phyloP scores from a whole-genome alignment of 2,329 filamentous ascomycete genomes.

The Talaromyces sp. region DNA sequence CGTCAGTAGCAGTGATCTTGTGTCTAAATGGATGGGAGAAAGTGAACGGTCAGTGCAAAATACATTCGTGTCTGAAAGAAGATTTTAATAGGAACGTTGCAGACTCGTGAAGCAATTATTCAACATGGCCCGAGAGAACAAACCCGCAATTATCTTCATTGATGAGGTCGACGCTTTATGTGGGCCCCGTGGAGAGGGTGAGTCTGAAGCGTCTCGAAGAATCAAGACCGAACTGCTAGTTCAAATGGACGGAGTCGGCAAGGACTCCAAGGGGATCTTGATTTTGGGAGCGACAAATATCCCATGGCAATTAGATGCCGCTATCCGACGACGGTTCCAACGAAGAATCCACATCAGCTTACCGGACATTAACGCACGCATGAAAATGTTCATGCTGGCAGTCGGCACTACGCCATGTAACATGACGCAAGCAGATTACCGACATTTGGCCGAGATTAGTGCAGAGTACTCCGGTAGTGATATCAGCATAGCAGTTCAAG shows the following conservation, averaged over 20 bases:
- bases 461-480: conserved; percentile 96
- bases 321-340: conserved; percentile 94
- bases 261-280: conserved; percentile 87
- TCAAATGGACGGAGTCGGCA: conserved; percentile 98
- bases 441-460: conserved; percentile 70
- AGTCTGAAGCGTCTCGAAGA: conserved; percentile 91
- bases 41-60: conserved; percentile 69
- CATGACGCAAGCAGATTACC: conserved; percentile 70
- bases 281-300: conserved; percentile 97
- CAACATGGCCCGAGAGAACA: conserved; percentile 96
- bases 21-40: conserved; percentile 99
- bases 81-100: conserved; percentile 1
- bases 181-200: conserved; percentile 85
- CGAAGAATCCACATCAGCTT: conserved; percentile 91
- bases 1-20: conserved; percentile 91
- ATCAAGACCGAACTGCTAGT: conserved; percentile 99
- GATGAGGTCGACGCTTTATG: conserved; percentile 97
- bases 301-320: conserved; percentile 94
- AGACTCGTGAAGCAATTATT: conserved; percentile 95
- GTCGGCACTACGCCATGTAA: conserved; percentile 91
- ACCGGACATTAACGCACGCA: conserved; percentile 78
- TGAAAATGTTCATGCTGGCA: conserved; percentile 91
- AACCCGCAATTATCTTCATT: conserved; percentile 97
- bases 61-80: neutral
- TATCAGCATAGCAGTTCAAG: conserved; percentile 92